phyloP scores from a whole-genome alignment of 345 rosid species.

The Capsella bursapastoris region DNA sequence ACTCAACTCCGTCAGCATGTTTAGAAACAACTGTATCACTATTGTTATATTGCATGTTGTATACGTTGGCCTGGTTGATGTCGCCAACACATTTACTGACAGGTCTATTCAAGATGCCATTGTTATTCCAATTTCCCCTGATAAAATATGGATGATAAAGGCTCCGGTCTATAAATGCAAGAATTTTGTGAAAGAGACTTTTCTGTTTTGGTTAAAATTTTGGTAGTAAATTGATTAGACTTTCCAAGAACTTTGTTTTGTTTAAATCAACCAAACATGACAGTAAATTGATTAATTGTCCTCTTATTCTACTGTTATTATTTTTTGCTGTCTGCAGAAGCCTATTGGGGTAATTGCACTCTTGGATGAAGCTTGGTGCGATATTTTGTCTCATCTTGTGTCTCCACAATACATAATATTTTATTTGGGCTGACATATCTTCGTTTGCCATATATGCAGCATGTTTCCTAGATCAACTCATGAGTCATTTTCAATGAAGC shows the following conservation, averaged over 20 bases:
- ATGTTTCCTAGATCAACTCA: conserved; percentile 98
- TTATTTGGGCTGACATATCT: conserved; percentile 46
- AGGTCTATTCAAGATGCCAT: conserved; percentile 15
- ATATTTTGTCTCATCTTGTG: conserved; percentile 24
- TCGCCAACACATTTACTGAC: conserved; percentile 12
- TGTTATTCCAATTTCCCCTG: not conserved
- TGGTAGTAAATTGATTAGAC: no score
- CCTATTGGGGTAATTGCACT: conserved; percentile 96
- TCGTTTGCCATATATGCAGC: conserved; percentile 68
- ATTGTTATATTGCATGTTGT: not conserved
- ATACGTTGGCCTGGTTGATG: conserved; percentile 24
- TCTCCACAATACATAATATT: conserved; percentile 9
- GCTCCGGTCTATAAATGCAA: conserved; percentile 17
- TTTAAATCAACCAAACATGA: conserved; percentile 16
- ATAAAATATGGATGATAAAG: conserved; percentile 21
- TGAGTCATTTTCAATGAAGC: conserved; percentile 80
- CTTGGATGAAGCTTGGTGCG: conserved; percentile 99
- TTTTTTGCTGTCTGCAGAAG: conserved; percentile 67
- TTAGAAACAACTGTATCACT: not conserved
- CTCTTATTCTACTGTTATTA: conserved; percentile 31
- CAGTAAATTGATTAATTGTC: conserved; percentile 17
- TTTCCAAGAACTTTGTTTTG: no score
- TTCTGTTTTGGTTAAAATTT: not conserved
- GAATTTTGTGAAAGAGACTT: not conserved
- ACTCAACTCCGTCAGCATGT: conserved; percentile 20